Base-by-base conservation (phyloP, 202 grass and related monocot genomes). In the Thinopyrum obtusiflorum region DNA sequence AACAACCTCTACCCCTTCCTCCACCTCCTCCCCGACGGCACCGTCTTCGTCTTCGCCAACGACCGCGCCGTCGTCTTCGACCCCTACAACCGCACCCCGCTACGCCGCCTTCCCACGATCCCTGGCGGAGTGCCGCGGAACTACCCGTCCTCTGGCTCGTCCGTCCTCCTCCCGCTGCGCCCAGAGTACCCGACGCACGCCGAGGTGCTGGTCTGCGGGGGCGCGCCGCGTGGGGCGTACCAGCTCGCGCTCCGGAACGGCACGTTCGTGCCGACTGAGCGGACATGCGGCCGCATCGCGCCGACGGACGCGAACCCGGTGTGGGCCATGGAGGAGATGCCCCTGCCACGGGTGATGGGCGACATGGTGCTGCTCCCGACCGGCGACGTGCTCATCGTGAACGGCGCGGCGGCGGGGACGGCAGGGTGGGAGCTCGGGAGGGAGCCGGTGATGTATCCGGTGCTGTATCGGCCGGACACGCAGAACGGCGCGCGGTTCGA, bases 1-100 rank as follows among this genome's bases (percentile, higher is more conserved):
- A 68, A 95, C 89, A 98, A 98, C 70, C 91, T 98, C 11, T 95
- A 98, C 81, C 95, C 93, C 21, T 98, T 98, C 90, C 90, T 95
- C 7, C 95, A 95, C 88, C 93, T 98, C 21, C 92, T 98, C 40
- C 95, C 93, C 1, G 95, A 98, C 70, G 93, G 87, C 27, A 79
- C 85, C 2, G 83, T 98, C 33, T 98, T 98, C 86, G 70, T 83
- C 68, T 95, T 95, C 49, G 93, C 95, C 88, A 98, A 98, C 59
- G 90, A 90, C 73, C 85, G 78, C n/a, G 85, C 92, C 25, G 63
- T 90, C 61, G 37, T 95, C 51, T 90, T 95, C 57, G 84, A 98
- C 79, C 91, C 87, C 1, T 81, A 81, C 73, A 63, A 81, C 66
- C 83, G 86, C 17, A 76, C 39, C 9, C 79, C 83, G 0, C 65